Conservation (phyloP, 192 early-diverging fungal species). For the Geranomyces michiganensis region DNA sequence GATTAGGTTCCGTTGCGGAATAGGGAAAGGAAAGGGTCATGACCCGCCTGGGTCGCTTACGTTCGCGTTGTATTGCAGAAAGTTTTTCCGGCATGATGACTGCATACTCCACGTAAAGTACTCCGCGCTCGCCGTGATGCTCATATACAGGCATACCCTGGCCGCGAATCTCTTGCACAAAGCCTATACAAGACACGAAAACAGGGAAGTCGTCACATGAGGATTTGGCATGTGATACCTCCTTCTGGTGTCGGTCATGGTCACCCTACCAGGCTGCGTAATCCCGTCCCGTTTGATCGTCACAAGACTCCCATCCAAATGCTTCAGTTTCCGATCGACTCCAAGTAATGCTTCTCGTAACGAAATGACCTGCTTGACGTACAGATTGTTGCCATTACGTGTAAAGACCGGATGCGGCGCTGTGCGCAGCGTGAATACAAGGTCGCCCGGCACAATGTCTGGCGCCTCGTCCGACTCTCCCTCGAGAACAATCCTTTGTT, state of each 20-base stretch:
- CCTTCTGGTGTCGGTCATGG: background rate
- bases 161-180: constrained; percentile 75
- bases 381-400: constrained; percentile 75
- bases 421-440: constrained; percentile 76
- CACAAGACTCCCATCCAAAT: constrained; percentile 70
- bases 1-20: too few relatives aligned
- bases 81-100: constrained; percentile 76
- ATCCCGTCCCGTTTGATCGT: constrained; percentile 56
- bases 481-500: constrained; percentile 75
- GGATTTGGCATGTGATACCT: too few relatives aligned
- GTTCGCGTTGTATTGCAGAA: constrained; percentile 43
- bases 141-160: constrained; percentile 88
- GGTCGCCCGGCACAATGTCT: constrained; percentile 83
- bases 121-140: constrained; percentile 62
- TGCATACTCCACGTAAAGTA: constrained; percentile 87
- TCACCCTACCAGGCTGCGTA: constrained; percentile 55
- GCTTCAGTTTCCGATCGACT: constrained; percentile 73
- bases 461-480: constrained; percentile 90
- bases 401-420: constrained; percentile 73
- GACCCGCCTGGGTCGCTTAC: too few relatives aligned
- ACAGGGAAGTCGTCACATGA: constrained; percentile 12
- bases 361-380: constrained; percentile 75
- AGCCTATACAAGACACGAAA: constrained; percentile 53
- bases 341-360: constrained; percentile 81
- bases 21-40: too few relatives aligned